Evolutionary conservation across 1,139 yeast genomes (phyloP).

Genomic region (Entelexis sorbosivorans): DNA sequence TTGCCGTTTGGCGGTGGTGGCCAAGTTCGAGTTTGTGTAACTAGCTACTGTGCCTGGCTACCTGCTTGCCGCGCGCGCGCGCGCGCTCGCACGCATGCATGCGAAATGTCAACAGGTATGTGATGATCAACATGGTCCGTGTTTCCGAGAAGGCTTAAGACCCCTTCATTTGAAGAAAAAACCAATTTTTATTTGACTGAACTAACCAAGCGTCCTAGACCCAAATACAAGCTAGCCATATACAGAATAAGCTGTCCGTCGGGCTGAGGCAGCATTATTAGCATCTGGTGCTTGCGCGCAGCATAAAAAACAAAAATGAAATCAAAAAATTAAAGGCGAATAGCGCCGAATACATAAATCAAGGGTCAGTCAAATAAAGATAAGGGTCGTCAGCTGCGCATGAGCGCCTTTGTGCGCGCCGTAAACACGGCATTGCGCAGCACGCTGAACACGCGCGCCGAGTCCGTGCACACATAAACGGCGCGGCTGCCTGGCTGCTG

Average conservation of each 20-base stretch:
- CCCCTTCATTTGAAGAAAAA: conserved; percentile 28
- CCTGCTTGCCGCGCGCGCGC: too few species aligned
- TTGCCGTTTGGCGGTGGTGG: too few species aligned
- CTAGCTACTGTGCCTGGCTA: too few species aligned
- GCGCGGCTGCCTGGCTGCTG: conserved; percentile 25
- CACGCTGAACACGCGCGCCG: conserved; percentile 25
- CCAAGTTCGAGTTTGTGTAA: too few species aligned
- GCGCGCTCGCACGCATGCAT: too few species aligned
- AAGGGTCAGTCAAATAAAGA: background rate
- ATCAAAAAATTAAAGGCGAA: background rate
- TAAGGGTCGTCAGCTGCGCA: background rate
- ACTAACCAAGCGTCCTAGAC: conserved; percentile 16
- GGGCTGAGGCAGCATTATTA: too few species aligned
- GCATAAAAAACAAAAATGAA: too few species aligned
- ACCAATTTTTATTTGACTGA: conserved; percentile 21
- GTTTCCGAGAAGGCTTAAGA: conserved; percentile 36
- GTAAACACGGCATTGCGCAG: conserved; percentile 28
- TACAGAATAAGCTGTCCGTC: too few species aligned
- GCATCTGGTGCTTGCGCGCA: too few species aligned
- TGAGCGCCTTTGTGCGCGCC: conserved; percentile 22
- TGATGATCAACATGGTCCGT: conserved; percentile 36
- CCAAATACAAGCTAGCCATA: background rate
- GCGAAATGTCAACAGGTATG: conserved; percentile 15
- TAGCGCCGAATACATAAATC: background rate
- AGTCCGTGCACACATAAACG: conserved; percentile 26